A percentile compares a stretch with the other conserved stretches of the same genome.
Conservation (phyloP, 129 eudicot species). For the Flaveria ramosissima region DNA sequence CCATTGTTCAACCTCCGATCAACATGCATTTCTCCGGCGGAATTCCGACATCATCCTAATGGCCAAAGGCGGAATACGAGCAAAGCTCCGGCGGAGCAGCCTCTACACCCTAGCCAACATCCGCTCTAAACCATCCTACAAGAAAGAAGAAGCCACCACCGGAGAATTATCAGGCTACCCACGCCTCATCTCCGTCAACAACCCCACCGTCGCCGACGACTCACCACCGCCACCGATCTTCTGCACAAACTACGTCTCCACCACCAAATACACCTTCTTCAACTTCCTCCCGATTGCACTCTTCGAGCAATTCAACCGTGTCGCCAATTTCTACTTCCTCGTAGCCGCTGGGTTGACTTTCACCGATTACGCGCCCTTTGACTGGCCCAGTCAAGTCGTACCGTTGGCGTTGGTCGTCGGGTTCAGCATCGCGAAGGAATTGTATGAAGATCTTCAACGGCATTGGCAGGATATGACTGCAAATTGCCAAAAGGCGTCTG, state of each 20-base stretch:
- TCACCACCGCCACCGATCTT: conserved; percentile 35
- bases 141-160: conserved; percentile 24
- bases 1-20: conserved; percentile 19
- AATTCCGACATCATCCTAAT: conserved; percentile 18
- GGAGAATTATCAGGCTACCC: conserved; percentile 46
- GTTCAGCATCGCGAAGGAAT: conserved; percentile 60
- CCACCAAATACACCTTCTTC: conserved; percentile 63
- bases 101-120: conserved; percentile 58
- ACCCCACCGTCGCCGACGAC: conserved; percentile 31
- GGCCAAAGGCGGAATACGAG: conserved; percentile 44
- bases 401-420: conserved; percentile 76
- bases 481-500: conserved; percentile 41
- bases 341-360: conserved; percentile 56
- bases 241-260: conserved; percentile 57
- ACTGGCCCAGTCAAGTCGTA: conserved; percentile 57
- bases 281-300: conserved; percentile 69
- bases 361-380: conserved; percentile 53
- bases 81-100: conserved; percentile 64
- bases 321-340: conserved; percentile 75
- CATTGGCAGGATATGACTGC: conserved; percentile 60
- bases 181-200: conserved; percentile 52
- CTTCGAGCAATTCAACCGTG: conserved; percentile 69
- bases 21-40: background rate
- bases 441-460: conserved; percentile 62
- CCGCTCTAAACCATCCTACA: conserved; percentile 37